Evolutionary conservation across 306 rosid genomes (phyloP).

Genomic region (Ziziphus jujuba): DNA sequence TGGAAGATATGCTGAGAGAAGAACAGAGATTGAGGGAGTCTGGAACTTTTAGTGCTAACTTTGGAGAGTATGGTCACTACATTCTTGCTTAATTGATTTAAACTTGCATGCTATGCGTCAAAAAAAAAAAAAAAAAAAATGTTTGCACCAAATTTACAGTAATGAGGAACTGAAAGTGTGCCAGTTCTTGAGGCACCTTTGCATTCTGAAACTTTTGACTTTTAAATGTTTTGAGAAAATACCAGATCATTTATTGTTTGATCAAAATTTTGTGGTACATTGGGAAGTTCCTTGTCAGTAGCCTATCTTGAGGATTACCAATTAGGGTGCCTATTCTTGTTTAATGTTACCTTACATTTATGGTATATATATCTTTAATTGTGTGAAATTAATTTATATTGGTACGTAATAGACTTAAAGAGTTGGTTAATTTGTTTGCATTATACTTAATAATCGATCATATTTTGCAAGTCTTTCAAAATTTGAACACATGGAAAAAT

Average conservation of each 20-base stretch:
- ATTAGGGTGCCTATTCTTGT: not conserved
- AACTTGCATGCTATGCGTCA: not conserved
- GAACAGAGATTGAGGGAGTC: slow-evolving; percentile 80
- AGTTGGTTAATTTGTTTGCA: not conserved
- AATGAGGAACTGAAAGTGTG: not conserved
- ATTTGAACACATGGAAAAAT: not conserved
- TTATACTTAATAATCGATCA: no score
- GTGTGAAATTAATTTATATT: not conserved
- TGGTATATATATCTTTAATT: not conserved
- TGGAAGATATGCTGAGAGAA: slow-evolving; percentile 81
- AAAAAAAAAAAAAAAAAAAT: not conserved
- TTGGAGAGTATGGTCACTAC: slow-evolving; percentile 71
- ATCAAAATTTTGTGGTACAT: not conserved
- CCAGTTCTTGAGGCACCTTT: not conserved
- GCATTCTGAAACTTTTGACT: slow-evolving; percentile 6
- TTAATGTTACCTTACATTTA: not conserved
- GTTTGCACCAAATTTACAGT: slow-evolving; percentile 13
- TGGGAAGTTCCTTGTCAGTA: slow-evolving; percentile 10
- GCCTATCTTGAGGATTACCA: not conserved
- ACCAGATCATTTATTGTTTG: not conserved
- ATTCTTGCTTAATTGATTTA: slow-evolving; percentile 2
- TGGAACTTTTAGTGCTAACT: slow-evolving; percentile 68
- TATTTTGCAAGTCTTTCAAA: no score
- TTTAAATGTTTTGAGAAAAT: slow-evolving; percentile 6
- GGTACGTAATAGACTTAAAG: not conserved